These are phyloP conservation scores for Venturia effusa DNA, from an alignment of 2,329 filamentous ascomycete species.

Conservation along the genomic window DNA sequence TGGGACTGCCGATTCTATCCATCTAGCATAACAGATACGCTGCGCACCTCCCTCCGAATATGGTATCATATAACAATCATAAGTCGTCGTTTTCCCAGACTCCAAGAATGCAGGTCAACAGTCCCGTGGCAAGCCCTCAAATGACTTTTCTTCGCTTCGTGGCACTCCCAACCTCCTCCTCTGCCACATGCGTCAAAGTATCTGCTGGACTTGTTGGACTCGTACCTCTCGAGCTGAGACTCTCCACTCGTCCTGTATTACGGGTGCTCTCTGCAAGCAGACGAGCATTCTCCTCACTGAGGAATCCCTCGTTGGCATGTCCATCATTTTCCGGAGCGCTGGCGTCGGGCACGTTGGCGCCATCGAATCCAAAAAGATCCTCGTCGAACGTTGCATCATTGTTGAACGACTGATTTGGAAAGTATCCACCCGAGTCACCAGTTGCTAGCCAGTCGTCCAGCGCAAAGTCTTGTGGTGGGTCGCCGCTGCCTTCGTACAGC, in stretches of 20 bases:
- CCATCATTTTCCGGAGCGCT: neutral
- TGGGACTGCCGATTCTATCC: neutral
- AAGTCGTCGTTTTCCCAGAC: neutral
- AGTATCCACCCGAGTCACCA: neutral
- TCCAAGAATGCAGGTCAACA: neutral
- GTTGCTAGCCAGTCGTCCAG: slow-evolving; percentile 11
- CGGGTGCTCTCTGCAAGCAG: neutral
- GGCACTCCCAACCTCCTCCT: neutral
- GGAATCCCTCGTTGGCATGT: neutral
- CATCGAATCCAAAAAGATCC: neutral
- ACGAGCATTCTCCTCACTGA: slow-evolving; percentile 1
- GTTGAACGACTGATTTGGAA: neutral
- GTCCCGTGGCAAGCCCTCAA: neutral
- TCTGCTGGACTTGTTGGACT: neutral
- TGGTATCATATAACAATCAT: neutral
- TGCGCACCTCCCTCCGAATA: neutral
- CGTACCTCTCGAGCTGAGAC: slow-evolving; percentile 2
- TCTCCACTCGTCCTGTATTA: slow-evolving; percentile 7
- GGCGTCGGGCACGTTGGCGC: neutral
- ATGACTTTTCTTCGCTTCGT: slow-evolving; percentile 6
- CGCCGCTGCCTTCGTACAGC: slow-evolving; percentile 30
- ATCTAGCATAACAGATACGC: neutral
- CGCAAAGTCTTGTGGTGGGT: slow-evolving; percentile 5
- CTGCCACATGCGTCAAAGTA: neutral
- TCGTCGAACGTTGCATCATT: neutral